Conservation (phyloP, 2,329 filamentous ascomycete species). For the Cercospora zeae-maydis region DNA sequence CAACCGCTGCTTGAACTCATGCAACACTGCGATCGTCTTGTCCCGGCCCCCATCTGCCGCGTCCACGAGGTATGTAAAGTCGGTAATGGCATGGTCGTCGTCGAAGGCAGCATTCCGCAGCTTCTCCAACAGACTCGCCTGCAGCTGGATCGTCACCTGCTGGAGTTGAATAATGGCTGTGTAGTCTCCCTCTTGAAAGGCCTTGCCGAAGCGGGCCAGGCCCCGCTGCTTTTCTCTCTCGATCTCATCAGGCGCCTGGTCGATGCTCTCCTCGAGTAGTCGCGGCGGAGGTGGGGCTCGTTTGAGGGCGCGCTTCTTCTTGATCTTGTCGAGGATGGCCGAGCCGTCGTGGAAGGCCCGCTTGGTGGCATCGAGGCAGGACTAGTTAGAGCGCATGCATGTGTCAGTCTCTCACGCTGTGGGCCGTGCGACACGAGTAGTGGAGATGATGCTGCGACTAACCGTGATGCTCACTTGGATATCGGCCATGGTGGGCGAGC, state of each 20-base stretch:
- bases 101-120: slow-evolving; percentile 32
- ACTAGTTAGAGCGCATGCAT: slow-evolving; percentile 17
- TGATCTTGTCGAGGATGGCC: slow-evolving; percentile 35
- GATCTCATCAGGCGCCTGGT: slow-evolving; percentile 34
- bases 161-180: slow-evolving; percentile 34
- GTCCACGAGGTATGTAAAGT: slow-evolving; percentile 33
- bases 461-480: slow-evolving; percentile 22
- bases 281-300: slow-evolving; percentile 32
- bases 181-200: slow-evolving; percentile 34
- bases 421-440: background rate
- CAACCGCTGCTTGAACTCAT: slow-evolving; percentile 32
- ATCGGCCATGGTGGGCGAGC: slow-evolving; percentile 16
- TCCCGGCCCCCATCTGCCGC: slow-evolving; percentile 33
- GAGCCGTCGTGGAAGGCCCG: slow-evolving; percentile 31
- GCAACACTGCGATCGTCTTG: slow-evolving; percentile 31
- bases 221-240: slow-evolving; percentile 34
- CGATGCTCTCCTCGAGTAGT: slow-evolving; percentile 33
- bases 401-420: slow-evolving; percentile 9
- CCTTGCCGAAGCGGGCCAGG: slow-evolving; percentile 30
- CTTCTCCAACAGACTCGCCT: slow-evolving; percentile 32
- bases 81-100: slow-evolving; percentile 28
- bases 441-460: slow-evolving; percentile 10
- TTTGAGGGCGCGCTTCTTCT: slow-evolving; percentile 31
- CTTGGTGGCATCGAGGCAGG: slow-evolving; percentile 29
- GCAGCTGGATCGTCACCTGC: slow-evolving; percentile 34